Base-by-base conservation (phyloP, 768 basidiomycete species). In the Termitomyces heimii region DNA sequence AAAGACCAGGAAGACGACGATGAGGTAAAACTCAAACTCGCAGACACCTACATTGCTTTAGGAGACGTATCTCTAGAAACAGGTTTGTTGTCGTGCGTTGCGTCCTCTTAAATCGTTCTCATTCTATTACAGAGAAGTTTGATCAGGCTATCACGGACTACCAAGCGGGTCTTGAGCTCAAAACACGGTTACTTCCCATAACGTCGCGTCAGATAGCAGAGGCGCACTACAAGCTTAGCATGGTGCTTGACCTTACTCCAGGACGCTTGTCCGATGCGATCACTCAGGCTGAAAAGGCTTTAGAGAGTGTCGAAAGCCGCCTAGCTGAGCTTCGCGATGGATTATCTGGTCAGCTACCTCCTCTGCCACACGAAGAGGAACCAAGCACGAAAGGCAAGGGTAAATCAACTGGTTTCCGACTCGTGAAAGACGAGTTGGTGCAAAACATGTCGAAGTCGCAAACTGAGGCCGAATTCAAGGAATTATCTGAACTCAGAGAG, bases 31-130 rank as follows among this genome's bases (percentile, higher is more conserved):
- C 79, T 96, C 53, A 92, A 90, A 73, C 78, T 96, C 51, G 96
- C 96, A 4, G 94, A 98, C 60, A 91, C 89, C 2, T 95, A 89
- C 69, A 86, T 95, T 56, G 77, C 89, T 8, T 79, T 99, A 7
- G 97, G 96, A 0, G 97, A 98, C 68, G 91, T 99, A n/a, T 95
- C 93, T 22, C 75, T 96, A 57, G 97, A 99, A 73, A 96, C 94
- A 34, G 96, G 96, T 94, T 56, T 57, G 84, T 63, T n/a, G 14
- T 51, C 32, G 52, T 32, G 32, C 26, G 39, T 40, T 18, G 24
- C 24, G 4, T 37, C 50, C 18, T 5, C 22, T 37, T 10, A 46
- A 12, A 60, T 57, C 37, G 55, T 46, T 18, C 45, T 51, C 49
- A 29, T 18, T 32, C 28, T 34, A 52, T 65, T 53, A 22, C 71